These are phyloP conservation scores for Anisodus tanguticus DNA, from an alignment of 257 asterid genomes.

Conservation along the genomic window DNA sequence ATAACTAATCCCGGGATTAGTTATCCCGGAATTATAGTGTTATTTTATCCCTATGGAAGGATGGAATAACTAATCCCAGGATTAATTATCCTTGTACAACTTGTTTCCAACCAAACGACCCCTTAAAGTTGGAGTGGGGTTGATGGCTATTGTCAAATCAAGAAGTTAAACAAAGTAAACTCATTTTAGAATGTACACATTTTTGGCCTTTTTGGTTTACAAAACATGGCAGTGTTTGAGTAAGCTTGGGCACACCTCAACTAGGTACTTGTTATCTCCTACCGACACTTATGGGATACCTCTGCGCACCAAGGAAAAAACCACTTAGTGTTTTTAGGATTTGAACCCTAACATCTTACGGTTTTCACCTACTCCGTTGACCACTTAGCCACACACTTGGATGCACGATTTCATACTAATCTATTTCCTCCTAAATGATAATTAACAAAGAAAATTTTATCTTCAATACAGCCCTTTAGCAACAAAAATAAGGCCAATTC, in stretches of 20 bases:
- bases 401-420: not conserved
- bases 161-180: not conserved
- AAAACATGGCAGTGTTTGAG: not conserved
- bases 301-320: not conserved
- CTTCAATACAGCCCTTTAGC: not conserved
- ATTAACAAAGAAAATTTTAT: not conserved
- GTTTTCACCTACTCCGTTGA: not conserved
- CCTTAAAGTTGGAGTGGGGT: not conserved
- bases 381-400: not conserved
- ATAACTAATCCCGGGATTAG: too few species aligned
- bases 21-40: too few species aligned
- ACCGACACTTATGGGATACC: not conserved
- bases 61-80: too few species aligned
- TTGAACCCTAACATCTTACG: not conserved
- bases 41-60: too few species aligned
- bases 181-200: not conserved
- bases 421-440: not conserved
- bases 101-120: too few species aligned
- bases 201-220: not conserved
- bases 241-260: not conserved
- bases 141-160: not conserved
- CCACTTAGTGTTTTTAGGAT: not conserved
- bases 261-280: not conserved
- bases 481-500: not conserved
- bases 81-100: too few species aligned